phyloP scores from a whole-genome alignment of 371 early-diverging fungal species.

The Fennellomyces sp. region DNA sequence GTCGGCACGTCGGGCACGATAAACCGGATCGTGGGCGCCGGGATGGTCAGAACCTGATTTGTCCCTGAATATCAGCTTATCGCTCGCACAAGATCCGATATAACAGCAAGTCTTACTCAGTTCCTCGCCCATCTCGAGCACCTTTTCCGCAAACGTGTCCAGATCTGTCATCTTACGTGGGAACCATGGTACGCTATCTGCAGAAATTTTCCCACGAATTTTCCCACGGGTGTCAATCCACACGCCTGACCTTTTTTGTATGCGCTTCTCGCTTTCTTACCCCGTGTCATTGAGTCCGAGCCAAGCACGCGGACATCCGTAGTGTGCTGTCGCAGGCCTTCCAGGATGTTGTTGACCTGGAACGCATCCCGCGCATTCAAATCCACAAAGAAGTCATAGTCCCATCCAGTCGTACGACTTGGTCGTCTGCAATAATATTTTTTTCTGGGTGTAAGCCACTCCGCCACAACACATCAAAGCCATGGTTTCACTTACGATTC shows the following conservation, averaged over 20 bases:
- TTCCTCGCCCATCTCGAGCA: slow-evolving; percentile 91
- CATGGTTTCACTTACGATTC: slow-evolving; percentile 88
- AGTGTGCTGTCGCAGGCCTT: slow-evolving; percentile 61
- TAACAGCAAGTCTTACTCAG: slow-evolving; percentile 45
- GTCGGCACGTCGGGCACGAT: slow-evolving; percentile 85
- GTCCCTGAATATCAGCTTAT: background rate
- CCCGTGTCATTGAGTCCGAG: slow-evolving; percentile 5
- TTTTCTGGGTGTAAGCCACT: background rate
- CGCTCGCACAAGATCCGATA: no score
- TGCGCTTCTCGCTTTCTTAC: background rate
- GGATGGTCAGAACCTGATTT: slow-evolving; percentile 93
- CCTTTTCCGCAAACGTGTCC: slow-evolving; percentile 93
- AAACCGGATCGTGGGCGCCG: slow-evolving; percentile 87
- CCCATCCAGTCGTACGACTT: slow-evolving; percentile 73
- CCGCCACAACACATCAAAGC: no score
- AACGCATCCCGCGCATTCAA: slow-evolving; percentile 65
- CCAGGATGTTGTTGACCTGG: slow-evolving; percentile 62
- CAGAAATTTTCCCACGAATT: slow-evolving; percentile 16
- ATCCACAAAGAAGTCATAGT: slow-evolving; percentile 95
- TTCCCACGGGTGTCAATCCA: slow-evolving; percentile 10
- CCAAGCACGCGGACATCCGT: slow-evolving; percentile 66
- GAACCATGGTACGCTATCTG: slow-evolving; percentile 85
- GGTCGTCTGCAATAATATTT: slow-evolving; percentile 63
- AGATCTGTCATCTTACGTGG: slow-evolving; percentile 93
- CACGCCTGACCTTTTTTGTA: background rate